A percentile compares a stretch with the other conserved stretches of the same genome.
phyloP scores from a whole-genome alignment of 306 rosid species.

The Medicago arabica region DNA sequence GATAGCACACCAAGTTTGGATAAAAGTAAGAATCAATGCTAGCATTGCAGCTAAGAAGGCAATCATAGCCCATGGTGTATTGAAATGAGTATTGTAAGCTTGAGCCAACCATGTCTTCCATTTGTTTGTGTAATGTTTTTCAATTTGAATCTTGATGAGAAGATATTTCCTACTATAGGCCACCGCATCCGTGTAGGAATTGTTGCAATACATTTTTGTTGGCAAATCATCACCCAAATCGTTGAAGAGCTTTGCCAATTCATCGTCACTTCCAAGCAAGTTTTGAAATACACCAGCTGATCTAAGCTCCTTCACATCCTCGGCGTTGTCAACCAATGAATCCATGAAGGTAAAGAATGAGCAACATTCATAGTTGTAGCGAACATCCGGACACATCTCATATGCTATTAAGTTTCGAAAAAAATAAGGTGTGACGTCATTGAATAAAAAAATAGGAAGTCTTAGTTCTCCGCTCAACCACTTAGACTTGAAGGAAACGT shows the following conservation, averaged over 20 bases:
- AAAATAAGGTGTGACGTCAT: not conserved
- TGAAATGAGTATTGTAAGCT: constrained; percentile 23
- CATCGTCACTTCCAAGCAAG: constrained; percentile 9
- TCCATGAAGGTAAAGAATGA: constrained; percentile 5
- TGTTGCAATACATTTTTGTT: not conserved
- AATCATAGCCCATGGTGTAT: constrained; percentile 6
- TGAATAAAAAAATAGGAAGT: not conserved
- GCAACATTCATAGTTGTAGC: not conserved
- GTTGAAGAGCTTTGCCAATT: not conserved
- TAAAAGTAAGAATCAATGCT: not conserved
- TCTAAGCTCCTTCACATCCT: constrained; percentile 27
- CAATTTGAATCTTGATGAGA: not conserved
- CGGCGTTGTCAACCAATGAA: constrained; percentile 21
- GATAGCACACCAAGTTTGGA: not conserved
- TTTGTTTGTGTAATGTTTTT: constrained; percentile 4
- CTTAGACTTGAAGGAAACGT: constrained; percentile 5
- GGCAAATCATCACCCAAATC: constrained; percentile 21
- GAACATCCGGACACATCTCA: constrained; percentile 32
- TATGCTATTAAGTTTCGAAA: constrained; percentile 14
- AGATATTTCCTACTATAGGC: not conserved
- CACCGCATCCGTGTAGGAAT: not conserved
- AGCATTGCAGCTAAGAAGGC: not conserved
- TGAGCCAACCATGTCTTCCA: constrained; percentile 23
- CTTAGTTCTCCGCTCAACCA: constrained; percentile 23
- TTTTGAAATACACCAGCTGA: constrained; percentile 13